A percentile compares a stretch with the other conserved stretches of the same genome.
Conservation (phyloP, 2,329 filamentous ascomycete genomes). For the Elsinoe arachidis region DNA sequence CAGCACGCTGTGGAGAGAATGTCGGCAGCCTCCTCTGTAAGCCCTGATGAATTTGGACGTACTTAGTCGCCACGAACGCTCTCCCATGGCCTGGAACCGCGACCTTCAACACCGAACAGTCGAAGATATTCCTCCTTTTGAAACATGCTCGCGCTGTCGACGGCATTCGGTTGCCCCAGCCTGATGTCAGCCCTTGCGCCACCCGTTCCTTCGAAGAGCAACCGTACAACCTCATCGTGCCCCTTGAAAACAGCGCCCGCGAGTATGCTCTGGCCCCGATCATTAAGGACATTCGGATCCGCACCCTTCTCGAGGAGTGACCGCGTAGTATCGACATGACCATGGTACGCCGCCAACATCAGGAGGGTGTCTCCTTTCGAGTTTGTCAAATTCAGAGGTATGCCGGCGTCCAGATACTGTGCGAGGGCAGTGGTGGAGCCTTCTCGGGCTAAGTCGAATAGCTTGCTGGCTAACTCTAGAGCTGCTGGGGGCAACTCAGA, state of each 20-base stretch:
- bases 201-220: conserved; percentile 31
- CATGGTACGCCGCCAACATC: conserved; percentile 66
- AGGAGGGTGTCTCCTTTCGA: conserved; percentile 65
- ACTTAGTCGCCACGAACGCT: too few relatives aligned
- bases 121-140: conserved; percentile 29
- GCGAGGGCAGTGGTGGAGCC: conserved; percentile 52
- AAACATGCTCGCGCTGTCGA: conserved; percentile 41
- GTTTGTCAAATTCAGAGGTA: conserved; percentile 63
- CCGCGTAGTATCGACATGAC: conserved; percentile 52
- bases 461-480: conserved; percentile 54
- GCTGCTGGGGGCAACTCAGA: conserved; percentile 51
- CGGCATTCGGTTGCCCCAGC: conserved; percentile 37
- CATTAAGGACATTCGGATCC: conserved; percentile 60
- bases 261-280: conserved; percentile 58
- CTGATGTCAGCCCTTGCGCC: conserved; percentile 32
- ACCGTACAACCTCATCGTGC: conserved; percentile 55
- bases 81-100: conserved; percentile 12
- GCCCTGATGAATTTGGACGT: too few relatives aligned
- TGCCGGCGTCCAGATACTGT: conserved; percentile 55
- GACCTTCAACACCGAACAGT: conserved; percentile 27
- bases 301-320: conserved; percentile 55
- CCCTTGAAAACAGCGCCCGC: conserved; percentile 67
- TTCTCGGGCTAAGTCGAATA: conserved; percentile 58
- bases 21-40: too few relatives aligned
- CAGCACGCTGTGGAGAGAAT: too few relatives aligned